A percentile compares a stretch with the other conserved stretches of the same genome.
Evolutionary conservation across 139 green algal genomes (phyloP).

Genomic region (Asterochloris erici): DNA sequence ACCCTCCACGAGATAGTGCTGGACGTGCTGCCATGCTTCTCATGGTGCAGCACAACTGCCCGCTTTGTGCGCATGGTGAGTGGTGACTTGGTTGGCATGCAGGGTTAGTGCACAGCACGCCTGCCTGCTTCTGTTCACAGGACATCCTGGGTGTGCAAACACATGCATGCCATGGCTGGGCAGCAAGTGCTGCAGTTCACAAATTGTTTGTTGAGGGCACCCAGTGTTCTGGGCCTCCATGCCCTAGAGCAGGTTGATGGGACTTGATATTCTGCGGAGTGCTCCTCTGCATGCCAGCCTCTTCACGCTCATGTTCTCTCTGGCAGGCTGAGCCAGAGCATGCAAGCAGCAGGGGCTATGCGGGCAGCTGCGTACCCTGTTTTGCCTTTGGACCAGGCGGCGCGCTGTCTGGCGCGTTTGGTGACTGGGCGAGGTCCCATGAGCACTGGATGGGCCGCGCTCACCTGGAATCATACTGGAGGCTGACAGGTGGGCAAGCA

Average conservation of each 20-base stretch:
- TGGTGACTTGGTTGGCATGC: background rate
- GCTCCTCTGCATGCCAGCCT: too few species aligned
- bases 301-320: background rate
- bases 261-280: background rate
- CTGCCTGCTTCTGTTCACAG: too few species aligned
- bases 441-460: background rate
- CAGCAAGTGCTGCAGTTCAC: too few species aligned
- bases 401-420: background rate
- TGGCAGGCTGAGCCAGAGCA: background rate
- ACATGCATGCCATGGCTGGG: too few species aligned
- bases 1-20: background rate
- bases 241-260: background rate
- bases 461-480: background rate
- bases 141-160: too few species aligned
- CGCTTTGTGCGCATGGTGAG: constrained; percentile 9
- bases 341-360: background rate
- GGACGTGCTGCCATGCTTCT: constrained; percentile 12
- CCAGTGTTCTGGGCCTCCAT: background rate
- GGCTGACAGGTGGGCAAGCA: background rate
- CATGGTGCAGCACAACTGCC: background rate
- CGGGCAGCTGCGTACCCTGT: background rate
- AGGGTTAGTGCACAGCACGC: background rate
- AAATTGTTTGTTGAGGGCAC: too few species aligned
- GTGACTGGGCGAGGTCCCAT: background rate
- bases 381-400: constrained; percentile 12